These are phyloP conservation scores for Pezicula neosporulosa DNA, from an alignment of 2,329 filamentous ascomycete genomes.

Conservation along the genomic window DNA sequence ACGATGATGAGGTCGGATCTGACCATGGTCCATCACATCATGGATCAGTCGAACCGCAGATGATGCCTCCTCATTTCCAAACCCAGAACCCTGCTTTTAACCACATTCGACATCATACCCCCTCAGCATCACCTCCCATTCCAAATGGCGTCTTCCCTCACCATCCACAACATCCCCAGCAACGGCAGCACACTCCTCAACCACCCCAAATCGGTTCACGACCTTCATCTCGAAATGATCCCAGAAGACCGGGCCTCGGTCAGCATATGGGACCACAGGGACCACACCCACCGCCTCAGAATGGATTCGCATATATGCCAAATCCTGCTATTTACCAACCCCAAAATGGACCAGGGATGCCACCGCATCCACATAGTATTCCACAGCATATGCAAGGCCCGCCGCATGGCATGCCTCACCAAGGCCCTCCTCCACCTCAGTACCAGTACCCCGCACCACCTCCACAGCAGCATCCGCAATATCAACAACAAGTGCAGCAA, in stretches of 20 bases:
- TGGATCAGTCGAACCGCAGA: constrained; percentile 44
- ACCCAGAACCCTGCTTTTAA: constrained; percentile 63
- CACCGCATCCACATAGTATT: constrained; percentile 17
- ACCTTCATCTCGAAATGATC: constrained; percentile 76
- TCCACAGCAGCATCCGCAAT: constrained; percentile 28
- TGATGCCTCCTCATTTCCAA: constrained; percentile 70
- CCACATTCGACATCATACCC: constrained; percentile 77
- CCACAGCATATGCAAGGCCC: constrained; percentile 28
- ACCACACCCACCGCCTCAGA: constrained; percentile 54
- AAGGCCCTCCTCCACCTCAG: constrained; percentile 38
- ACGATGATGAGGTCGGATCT: constrained; percentile 74
- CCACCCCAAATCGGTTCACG: constrained; percentile 73
- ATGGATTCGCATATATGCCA: constrained; percentile 79
- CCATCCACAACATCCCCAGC: constrained; percentile 30
- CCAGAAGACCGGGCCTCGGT: constrained; percentile 69
- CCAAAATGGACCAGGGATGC: constrained; percentile 34
- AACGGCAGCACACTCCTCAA: constrained; percentile 76
- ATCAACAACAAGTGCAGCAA: constrained; percentile 47
- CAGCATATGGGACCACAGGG: constrained; percentile 54
- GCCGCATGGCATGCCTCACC: constrained; percentile 37
- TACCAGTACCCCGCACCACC: constrained; percentile 23
- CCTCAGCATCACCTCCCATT: constrained; percentile 86
- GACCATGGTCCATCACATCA: constrained; percentile 57
- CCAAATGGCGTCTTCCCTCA: constrained; percentile 45
- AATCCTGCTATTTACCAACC: constrained; percentile 84